Conservation (phyloP, 2,329 filamentous ascomycete genomes). For the Cladosporium oxysporum region DNA sequence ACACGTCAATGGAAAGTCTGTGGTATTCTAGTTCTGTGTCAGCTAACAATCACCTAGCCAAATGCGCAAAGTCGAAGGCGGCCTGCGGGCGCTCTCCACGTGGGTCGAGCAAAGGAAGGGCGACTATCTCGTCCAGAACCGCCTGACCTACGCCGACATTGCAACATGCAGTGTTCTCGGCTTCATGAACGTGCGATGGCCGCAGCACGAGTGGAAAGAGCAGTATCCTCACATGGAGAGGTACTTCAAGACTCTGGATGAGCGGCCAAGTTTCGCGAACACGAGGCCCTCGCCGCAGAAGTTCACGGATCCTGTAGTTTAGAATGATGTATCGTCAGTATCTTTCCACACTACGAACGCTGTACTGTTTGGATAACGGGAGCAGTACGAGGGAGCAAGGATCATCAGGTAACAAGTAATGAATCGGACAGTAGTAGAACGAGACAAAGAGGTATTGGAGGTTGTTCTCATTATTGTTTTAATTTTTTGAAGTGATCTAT, state of each 20-base stretch:
- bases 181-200: conserved; percentile 38
- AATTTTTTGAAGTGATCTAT: neutral
- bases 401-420: neutral
- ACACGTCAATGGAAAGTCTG: neutral
- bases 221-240: conserved; percentile 42
- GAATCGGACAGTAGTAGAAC: neutral
- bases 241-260: conserved; percentile 49
- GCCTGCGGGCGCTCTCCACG: conserved; percentile 34
- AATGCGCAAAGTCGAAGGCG: conserved; percentile 40
- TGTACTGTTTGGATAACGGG: neutral
- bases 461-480: neutral
- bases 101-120: conserved; percentile 33
- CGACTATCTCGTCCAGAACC: conserved; percentile 36
- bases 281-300: conserved; percentile 38
- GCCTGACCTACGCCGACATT: conserved; percentile 40
- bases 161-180: conserved; percentile 39
- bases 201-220: conserved; percentile 38
- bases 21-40: neutral
- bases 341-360: neutral
- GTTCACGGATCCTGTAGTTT: conserved; percentile 41
- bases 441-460: neutral
- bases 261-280: conserved; percentile 43
- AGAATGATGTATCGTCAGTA: neutral
- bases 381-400: neutral
- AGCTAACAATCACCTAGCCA: conserved; percentile 28